Evolutionary conservation across 108 stramenopile species (phyloP), one percentile per base, ranked within the genome.

Genomic region (Aureococcus anophagefferens): DNA sequence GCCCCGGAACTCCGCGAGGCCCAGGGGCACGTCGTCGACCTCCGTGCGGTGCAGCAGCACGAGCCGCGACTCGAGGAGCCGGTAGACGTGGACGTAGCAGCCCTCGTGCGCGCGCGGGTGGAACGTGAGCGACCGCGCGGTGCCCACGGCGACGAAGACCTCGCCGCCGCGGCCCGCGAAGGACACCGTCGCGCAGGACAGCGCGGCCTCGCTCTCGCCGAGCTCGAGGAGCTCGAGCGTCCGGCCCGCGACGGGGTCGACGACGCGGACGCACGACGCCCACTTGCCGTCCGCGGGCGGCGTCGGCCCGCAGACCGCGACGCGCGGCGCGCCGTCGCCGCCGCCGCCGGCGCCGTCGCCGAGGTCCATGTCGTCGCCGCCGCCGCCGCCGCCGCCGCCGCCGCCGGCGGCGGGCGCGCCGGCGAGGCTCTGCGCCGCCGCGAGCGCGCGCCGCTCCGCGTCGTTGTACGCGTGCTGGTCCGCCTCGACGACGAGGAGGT

Each of bases 151-250:
- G 63, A 99, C 74, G 68, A 96, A 85, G 0, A 88, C 82, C 81
- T 96, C 97, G 11, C 94, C 93, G n/a, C 93, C 93, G 25, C 90
- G 84, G 65, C 90, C 92, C 62, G 90, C 90, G 78, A 99, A 96
- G 9, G 87, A 76, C 33, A 93, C 90, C 13, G 93, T 89, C 7
- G 88, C 79, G 72, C 93, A 93, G 66, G 90, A 92, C 0, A 99
- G 73, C 0, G 96, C 98, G 0, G 96, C 95, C 73, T 97, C 95
- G 68, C 95, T 93, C 59, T 86, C 88, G 63, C 76, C 80, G 75
- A 99, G 83, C 74, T 97, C 96, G 29, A 99, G 75, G n/a, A 79
- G 45, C 46, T 92, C 92, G 73, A 92, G 71, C 16, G 94, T 93
- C 14, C 72, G 71, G 70, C 90, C 89, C 67, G 89, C 73, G 4